These are phyloP conservation scores for Teunomyces tritomae DNA, from an alignment of 805 yeast genomes.

Conservation along the genomic window DNA sequence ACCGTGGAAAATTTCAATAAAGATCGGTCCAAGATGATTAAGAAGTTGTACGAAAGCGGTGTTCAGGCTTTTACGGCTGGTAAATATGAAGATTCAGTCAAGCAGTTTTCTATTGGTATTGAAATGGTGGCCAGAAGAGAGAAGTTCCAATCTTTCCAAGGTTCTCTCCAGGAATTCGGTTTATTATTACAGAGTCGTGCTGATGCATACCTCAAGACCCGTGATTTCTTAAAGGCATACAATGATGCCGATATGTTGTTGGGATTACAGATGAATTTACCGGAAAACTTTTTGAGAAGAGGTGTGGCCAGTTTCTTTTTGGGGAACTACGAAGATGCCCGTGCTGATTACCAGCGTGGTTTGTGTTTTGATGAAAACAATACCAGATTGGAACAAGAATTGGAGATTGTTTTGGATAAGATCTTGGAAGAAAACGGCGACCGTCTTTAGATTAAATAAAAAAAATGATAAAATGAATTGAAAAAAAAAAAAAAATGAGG, in stretches of 20 bases:
- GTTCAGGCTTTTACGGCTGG: slow-evolving; percentile 53
- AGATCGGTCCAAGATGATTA: slow-evolving; percentile 56
- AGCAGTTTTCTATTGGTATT: slow-evolving; percentile 62
- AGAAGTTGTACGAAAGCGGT: slow-evolving; percentile 64
- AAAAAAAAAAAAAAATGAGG: no score
- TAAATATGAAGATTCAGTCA: slow-evolving; percentile 58
- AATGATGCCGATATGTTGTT: slow-evolving; percentile 68
- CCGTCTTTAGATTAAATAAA: slow-evolving; percentile 3
- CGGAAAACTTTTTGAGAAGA: slow-evolving; percentile 72
- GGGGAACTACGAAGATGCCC: slow-evolving; percentile 61
- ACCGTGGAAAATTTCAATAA: slow-evolving; percentile 54
- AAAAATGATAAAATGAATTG: neutral
- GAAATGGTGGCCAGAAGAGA: slow-evolving; percentile 67
- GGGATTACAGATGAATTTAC: slow-evolving; percentile 54
- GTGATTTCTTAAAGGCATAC: slow-evolving; percentile 56
- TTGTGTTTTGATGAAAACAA: slow-evolving; percentile 59
- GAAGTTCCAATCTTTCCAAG: slow-evolving; percentile 71
- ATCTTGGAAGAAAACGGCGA: slow-evolving; percentile 64
- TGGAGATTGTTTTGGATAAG: slow-evolving; percentile 44
- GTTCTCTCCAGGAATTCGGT: slow-evolving; percentile 65
- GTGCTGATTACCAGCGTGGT: slow-evolving; percentile 70
- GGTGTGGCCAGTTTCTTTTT: slow-evolving; percentile 62
- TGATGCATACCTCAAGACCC: slow-evolving; percentile 60
- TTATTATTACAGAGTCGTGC: slow-evolving; percentile 68
- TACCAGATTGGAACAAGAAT: slow-evolving; percentile 46